Percentiles rank a stretch among this genome's conserved stretches.
These are phyloP conservation scores for Austropuccinia psidii DNA, from an alignment of 1,284 basidiomycete genomes.

Conservation along the genomic window DNA sequence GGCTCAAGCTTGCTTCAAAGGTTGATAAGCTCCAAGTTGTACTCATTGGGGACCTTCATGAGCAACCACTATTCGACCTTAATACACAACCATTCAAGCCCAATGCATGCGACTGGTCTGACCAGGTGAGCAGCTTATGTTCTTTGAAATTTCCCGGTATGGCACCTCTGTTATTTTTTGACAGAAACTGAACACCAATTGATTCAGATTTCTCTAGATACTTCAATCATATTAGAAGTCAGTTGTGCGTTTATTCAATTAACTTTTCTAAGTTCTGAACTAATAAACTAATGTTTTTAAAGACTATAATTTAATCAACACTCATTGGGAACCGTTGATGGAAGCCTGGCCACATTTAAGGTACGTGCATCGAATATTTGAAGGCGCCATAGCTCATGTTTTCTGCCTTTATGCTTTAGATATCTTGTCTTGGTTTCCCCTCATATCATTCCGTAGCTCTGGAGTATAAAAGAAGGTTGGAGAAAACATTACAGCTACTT, in stretches of 20 bases:
- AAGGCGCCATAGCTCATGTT: not conserved
- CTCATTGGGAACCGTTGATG: conserved; percentile 98
- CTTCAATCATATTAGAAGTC: conserved; percentile 69
- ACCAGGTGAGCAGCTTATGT: conserved; percentile 73
- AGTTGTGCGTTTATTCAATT: conserved; percentile 53
- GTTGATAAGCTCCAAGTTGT: conserved; percentile 88
- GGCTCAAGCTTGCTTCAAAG: conserved; percentile 66
- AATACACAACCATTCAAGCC: conserved; percentile 78
- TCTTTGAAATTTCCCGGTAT: too few species aligned
- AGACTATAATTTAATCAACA: conserved; percentile 91
- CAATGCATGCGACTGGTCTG: conserved; percentile 84
- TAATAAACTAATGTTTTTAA: not conserved
- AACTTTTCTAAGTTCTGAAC: conserved; percentile 37
- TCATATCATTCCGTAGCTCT: conserved; percentile 37
- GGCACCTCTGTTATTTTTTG: conserved; percentile 13
- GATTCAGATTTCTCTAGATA: conserved; percentile 66
- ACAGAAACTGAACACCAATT: not conserved
- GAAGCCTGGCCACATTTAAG: conserved; percentile 83
- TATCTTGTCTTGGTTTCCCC: conserved; percentile 38
- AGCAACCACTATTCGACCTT: conserved; percentile 87
- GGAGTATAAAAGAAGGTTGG: conserved; percentile 68
- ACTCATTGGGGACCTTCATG: conserved; percentile 88
- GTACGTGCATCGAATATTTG: conserved; percentile 49
- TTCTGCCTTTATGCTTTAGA: not conserved
- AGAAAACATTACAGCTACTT: conserved; percentile 83